Percentiles rank a stretch among this genome's conserved stretches.
Evolutionary conservation across 495 filamentous ascomycete genomes (phyloP).

Genomic region (Haplographium delicatum): DNA sequence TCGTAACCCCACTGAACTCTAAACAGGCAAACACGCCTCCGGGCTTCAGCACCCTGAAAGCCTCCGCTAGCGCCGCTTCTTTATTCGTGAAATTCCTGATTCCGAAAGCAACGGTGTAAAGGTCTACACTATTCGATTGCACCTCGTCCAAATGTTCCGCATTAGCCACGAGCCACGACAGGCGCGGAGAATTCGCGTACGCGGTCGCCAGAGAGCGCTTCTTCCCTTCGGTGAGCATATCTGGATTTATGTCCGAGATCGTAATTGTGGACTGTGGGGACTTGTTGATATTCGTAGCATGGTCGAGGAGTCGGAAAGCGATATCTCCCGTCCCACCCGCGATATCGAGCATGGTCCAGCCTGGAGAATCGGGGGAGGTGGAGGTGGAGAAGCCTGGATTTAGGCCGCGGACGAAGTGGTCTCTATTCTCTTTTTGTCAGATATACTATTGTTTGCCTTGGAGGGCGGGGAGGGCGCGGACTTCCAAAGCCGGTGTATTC

Average conservation of each 20-base stretch:
- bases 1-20: conserved; percentile 84
- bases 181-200: conserved; percentile 45
- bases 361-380: conserved; percentile 31
- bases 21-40: conserved; percentile 96
- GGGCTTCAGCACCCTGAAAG: conserved; percentile 82
- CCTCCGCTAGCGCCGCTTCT: conserved; percentile 69
- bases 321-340: conserved; percentile 98
- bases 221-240: conserved; percentile 85
- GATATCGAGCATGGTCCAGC: conserved; percentile 88
- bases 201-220: conserved; percentile 61
- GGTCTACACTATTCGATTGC: conserved; percentile 61
- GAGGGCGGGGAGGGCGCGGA: conserved; percentile 25
- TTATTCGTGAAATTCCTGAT: conserved; percentile 96
- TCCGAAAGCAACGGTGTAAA: conserved; percentile 97
- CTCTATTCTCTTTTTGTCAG: conserved; percentile 36
- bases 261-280: conserved; percentile 77
- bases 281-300: conserved; percentile 73
- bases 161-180: conserved; percentile 85
- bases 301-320: conserved; percentile 93
- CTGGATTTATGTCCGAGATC: conserved; percentile 90
- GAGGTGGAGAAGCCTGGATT: conserved; percentile 68
- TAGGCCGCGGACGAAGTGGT: conserved; percentile 88
- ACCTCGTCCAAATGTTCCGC: conserved; percentile 70
- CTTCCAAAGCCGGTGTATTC: conserved; percentile 96
- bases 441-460: neutral